phyloP scores from a whole-genome alignment of 768 basidiomycete species.

The Auricularia cornea region DNA sequence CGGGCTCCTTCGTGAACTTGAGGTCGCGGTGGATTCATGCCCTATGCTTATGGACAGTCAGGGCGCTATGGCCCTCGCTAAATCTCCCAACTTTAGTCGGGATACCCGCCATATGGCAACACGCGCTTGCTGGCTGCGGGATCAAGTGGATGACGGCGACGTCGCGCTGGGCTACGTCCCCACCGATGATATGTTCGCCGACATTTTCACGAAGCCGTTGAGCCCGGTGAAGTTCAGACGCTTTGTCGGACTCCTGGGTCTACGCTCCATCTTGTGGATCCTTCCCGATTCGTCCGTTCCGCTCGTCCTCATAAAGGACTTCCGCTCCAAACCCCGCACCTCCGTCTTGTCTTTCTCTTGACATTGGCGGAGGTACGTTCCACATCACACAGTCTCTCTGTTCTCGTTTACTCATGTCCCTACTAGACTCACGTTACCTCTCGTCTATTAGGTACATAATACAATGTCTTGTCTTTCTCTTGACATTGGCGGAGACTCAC shows the following conservation, averaged over 20 bases:
- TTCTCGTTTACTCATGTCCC: no score
- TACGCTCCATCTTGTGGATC: no score
- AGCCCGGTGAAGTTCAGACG: neutral
- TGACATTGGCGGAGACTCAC: neutral
- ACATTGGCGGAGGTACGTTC: no score
- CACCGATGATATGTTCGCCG: slow-evolving; percentile 28
- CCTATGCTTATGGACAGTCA: slow-evolving; percentile 17
- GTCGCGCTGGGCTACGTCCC: slow-evolving; percentile 23
- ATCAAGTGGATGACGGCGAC: slow-evolving; percentile 3
- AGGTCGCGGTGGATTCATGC: neutral
- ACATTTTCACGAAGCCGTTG: slow-evolving; percentile 36
- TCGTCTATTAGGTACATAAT: no score
- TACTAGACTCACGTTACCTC: no score
- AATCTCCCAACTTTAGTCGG: slow-evolving; percentile 21
- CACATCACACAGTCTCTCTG: no score
- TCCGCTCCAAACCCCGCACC: no score
- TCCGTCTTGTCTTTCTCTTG: no score
- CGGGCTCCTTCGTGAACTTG: slow-evolving; percentile 10
- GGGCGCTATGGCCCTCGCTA: slow-evolving; percentile 22
- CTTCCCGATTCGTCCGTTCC: no score
- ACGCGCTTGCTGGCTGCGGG: slow-evolving; percentile 1
- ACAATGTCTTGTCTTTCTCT: no score
- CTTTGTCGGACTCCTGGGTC: neutral
- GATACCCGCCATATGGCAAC: slow-evolving; percentile 33
- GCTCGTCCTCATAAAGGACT: no score